Conservation (phyloP, 2,329 filamentous ascomycete species). For the Alternaria sp. region DNA sequence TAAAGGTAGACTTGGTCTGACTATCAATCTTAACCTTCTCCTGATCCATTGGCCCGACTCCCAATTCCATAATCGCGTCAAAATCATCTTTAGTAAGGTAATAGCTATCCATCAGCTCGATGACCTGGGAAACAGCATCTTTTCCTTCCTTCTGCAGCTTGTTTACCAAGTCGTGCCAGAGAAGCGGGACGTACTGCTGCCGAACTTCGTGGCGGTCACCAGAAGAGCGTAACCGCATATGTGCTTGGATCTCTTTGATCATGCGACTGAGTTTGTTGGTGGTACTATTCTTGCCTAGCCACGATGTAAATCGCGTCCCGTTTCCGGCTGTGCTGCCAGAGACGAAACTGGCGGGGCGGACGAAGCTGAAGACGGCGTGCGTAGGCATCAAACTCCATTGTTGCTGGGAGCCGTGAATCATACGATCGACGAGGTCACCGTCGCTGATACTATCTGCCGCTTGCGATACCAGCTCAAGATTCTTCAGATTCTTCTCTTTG, state of each 20-base stretch:
- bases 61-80: constrained; percentile 90
- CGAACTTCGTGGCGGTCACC: constrained; percentile 93
- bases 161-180: constrained; percentile 84
- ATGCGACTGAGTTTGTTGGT: constrained; percentile 75
- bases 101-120: constrained; percentile 96
- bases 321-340: constrained; percentile 75
- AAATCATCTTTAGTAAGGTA: constrained; percentile 95
- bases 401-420: constrained; percentile 98
- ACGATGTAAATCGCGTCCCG: constrained; percentile 80
- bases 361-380: constrained; percentile 94
- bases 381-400: constrained; percentile 99
- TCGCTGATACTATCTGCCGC: constrained; percentile 97
- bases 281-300: constrained; percentile 96
- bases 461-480: constrained; percentile 84
- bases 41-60: constrained; percentile 84
- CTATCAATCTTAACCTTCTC: constrained; percentile 79
- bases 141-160: constrained; percentile 80
- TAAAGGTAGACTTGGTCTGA: constrained; percentile 89
- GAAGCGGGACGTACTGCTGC: constrained; percentile 88
- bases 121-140: constrained; percentile 81
- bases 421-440: constrained; percentile 92
- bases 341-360: constrained; percentile 87
- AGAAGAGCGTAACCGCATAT: constrained; percentile 91
- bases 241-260: constrained; percentile 93
- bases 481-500: constrained; percentile 78